phyloP scores from a whole-genome alignment of 805 yeast species.

The Candida silvatica region DNA sequence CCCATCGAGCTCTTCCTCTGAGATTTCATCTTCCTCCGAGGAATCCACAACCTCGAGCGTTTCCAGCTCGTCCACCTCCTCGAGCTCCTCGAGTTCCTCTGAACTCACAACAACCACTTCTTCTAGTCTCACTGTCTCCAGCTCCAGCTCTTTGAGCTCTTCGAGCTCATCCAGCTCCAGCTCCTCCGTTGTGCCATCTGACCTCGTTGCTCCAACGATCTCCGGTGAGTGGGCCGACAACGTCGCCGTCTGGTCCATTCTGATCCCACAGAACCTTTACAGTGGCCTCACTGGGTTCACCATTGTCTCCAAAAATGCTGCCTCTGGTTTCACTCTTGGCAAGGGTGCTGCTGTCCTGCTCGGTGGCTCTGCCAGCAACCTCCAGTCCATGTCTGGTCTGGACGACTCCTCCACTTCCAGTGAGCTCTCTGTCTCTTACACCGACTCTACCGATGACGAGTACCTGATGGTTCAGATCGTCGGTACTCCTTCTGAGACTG shows the following conservation, averaged over 20 bases:
- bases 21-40: conserved; percentile 3
- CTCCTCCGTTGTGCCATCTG: conserved; percentile 1
- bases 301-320: neutral
- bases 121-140: conserved; percentile 2
- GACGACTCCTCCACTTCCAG: neutral
- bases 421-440: conserved; percentile 1
- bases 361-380: neutral
- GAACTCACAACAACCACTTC: conserved; percentile 1
- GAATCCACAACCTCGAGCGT: no score
- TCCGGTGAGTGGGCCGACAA: conserved; percentile 1
- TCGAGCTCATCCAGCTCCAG: conserved; percentile 1
- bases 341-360: neutral
- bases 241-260: conserved; percentile 1
- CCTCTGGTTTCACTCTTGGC: neutral
- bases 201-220: conserved; percentile 4
- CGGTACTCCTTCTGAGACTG: neutral
- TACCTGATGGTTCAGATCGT: conserved; percentile 1
- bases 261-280: conserved; percentile 2
- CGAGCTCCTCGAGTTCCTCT: conserved; percentile 1
- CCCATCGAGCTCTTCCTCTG: conserved; percentile 6
- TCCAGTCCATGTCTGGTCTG: neutral
- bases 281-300: conserved; percentile 1
- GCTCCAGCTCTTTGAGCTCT: conserved; percentile 2
- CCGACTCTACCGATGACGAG: neutral
- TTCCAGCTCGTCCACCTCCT: neutral